Evolutionary conservation across 192 early-diverging fungal species (phyloP).

Genomic region (Linnemannia elongata): DNA sequence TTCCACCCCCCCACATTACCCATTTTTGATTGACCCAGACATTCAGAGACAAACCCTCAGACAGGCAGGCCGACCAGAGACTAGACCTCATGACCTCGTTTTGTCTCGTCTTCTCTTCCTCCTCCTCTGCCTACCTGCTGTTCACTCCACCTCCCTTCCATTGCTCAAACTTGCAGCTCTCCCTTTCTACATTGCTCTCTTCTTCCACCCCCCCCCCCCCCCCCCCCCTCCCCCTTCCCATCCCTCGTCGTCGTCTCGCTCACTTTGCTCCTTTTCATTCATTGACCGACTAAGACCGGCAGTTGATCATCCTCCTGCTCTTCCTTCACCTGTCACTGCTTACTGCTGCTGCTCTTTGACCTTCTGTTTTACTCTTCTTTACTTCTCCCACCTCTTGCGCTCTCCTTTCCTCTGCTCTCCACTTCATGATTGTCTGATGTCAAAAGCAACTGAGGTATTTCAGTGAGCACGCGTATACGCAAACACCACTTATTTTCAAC

Average conservation of each 20-base stretch:
- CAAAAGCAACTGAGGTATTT: background rate
- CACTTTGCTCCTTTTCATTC: too few relatives aligned
- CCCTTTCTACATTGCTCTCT: too few relatives aligned
- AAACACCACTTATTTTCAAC: background rate
- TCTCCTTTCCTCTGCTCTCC: background rate
- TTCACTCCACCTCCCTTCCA: background rate
- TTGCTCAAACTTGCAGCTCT: too few relatives aligned
- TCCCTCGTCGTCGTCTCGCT: too few relatives aligned
- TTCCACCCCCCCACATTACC: background rate
- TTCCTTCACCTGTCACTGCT: too few relatives aligned
- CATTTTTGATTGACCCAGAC: background rate
- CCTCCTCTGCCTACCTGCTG: background rate
- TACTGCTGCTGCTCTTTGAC: too few relatives aligned
- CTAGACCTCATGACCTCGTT: constrained; percentile 1
- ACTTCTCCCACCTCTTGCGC: background rate
- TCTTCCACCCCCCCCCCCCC: too few relatives aligned
- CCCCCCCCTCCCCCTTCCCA: too few relatives aligned
- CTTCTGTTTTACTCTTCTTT: background rate
- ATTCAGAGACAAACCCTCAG: too few relatives aligned
- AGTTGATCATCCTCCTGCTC: too few relatives aligned
- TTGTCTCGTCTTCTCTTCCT: background rate
- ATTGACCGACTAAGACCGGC: too few relatives aligned
- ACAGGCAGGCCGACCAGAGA: constrained; percentile 5
- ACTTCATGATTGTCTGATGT: background rate
- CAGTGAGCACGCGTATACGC: background rate